A percentile compares a stretch with the other conserved stretches of the same genome.
These are phyloP conservation scores for Termitomyces sp. DNA, from an alignment of 768 basidiomycete genomes.

Conservation along the genomic window DNA sequence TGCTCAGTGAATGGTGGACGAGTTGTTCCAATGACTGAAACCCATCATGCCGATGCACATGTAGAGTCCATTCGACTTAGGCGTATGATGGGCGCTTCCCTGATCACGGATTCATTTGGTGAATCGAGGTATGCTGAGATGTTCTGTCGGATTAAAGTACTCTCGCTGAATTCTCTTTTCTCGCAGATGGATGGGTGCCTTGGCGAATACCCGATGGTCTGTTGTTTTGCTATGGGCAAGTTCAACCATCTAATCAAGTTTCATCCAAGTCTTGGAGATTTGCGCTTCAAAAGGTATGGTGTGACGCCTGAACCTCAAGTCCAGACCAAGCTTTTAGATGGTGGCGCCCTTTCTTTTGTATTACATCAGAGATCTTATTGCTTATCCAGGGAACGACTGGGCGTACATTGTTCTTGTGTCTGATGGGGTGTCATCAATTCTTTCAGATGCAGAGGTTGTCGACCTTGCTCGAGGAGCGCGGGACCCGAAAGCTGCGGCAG, in stretches of 20 bases:
- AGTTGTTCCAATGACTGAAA: slow-evolving; percentile 86
- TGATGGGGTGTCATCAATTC: slow-evolving; percentile 86
- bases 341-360: slow-evolving; percentile 29
- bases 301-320: slow-evolving; percentile 94
- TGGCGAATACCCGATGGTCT: slow-evolving; percentile 88
- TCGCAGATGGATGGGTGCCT: slow-evolving; percentile 88
- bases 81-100: slow-evolving; percentile 82
- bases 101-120: slow-evolving; percentile 92
- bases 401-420: slow-evolving; percentile 87
- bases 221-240: slow-evolving; percentile 12
- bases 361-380: neutral
- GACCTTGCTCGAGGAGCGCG: slow-evolving; percentile 74
- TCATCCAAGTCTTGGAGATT: slow-evolving; percentile 68
- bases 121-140: slow-evolving; percentile 59
- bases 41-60: slow-evolving; percentile 90
- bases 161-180: neutral
- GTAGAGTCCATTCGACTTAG: slow-evolving; percentile 82
- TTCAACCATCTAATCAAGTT: neutral
- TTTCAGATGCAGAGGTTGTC: slow-evolving; percentile 92
- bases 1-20: slow-evolving; percentile 68
- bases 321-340: slow-evolving; percentile 65
- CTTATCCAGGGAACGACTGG: slow-evolving; percentile 63
- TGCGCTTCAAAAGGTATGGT: slow-evolving; percentile 83
- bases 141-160: neutral
- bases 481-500: slow-evolving; percentile 77